Evolutionary conservation across 1,284 basidiomycete species (phyloP).

Genomic region (Trichosporon coremiiforme): DNA sequence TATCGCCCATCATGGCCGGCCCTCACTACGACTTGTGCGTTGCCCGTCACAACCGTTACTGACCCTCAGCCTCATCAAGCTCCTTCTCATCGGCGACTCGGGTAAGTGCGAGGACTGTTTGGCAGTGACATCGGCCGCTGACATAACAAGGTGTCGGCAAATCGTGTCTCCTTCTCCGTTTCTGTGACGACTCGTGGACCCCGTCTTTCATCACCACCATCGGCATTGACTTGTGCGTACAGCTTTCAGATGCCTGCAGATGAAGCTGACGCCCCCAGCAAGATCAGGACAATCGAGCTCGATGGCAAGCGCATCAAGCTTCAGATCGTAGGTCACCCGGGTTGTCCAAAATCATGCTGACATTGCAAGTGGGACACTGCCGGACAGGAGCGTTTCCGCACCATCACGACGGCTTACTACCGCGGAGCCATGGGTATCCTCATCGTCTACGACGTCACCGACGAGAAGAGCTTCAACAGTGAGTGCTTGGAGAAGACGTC

Average conservation of each 20-base stretch:
- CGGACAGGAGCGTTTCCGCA: constrained; percentile 98
- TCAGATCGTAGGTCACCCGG: constrained; percentile 77
- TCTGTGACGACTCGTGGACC: constrained; percentile 99
- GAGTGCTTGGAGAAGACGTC: constrained; percentile 49
- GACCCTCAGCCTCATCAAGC: constrained; percentile 75
- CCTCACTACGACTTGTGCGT: constrained; percentile 58
- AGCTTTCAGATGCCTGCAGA: not conserved
- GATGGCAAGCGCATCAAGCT: constrained; percentile 99
- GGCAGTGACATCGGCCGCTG: not conserved
- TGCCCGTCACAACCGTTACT: constrained; percentile 44
- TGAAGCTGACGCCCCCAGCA: constrained; percentile 36
- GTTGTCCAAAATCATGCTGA: constrained; percentile 19
- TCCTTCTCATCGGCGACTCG: constrained; percentile 94
- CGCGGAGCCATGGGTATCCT: constrained; percentile 99
- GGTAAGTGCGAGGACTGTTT: constrained; percentile 62
- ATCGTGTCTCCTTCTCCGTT: constrained; percentile 96
- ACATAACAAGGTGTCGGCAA: constrained; percentile 81
- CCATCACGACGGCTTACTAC: constrained; percentile 99
- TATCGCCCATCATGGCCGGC: constrained; percentile 43
- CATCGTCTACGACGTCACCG: constrained; percentile 97
- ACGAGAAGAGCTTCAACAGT: constrained; percentile 98
- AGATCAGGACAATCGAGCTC: constrained; percentile 96
- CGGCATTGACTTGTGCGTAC: constrained; percentile 60
- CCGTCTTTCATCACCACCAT: constrained; percentile 99
- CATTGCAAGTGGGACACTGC: constrained; percentile 90